phyloP scores from a whole-genome alignment of 192 early-diverging fungal genomes.

The Umbelopsis sp. region DNA sequence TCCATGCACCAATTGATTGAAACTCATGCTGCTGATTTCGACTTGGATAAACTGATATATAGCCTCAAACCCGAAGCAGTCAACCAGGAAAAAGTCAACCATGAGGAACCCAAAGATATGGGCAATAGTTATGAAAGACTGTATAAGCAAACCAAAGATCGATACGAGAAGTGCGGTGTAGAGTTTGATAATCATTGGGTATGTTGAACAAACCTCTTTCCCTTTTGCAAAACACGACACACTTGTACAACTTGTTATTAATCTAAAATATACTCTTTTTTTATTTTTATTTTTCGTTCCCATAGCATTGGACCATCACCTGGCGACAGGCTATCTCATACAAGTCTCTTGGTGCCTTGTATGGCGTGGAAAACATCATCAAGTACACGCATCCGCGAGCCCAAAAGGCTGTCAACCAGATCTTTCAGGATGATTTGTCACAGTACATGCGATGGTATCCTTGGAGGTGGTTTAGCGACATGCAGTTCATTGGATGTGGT shows the following conservation, averaged over 20 bases:
- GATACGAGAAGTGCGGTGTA: slow-evolving; percentile 20
- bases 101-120: neutral
- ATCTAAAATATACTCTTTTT: neutral
- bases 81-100: neutral
- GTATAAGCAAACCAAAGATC: slow-evolving; percentile 25
- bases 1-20: slow-evolving; percentile 26
- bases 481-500: slow-evolving; percentile 32
- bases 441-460: slow-evolving; percentile 38
- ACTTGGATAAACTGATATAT: neutral
- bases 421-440: slow-evolving; percentile 30
- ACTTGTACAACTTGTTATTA: neutral
- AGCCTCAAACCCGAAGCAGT: slow-evolving; percentile 3
- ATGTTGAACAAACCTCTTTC: neutral
- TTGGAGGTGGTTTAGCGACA: slow-evolving; percentile 32
- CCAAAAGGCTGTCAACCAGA: slow-evolving; percentile 16
- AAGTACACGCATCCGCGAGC: slow-evolving; percentile 27
- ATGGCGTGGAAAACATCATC: slow-evolving; percentile 12
- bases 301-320: slow-evolving; percentile 36
- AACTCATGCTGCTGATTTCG: slow-evolving; percentile 23
- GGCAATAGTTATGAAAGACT: slow-evolving; percentile 2
- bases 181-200: slow-evolving; percentile 38
- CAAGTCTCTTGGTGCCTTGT: slow-evolving; percentile 24
- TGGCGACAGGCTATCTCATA: slow-evolving; percentile 36
- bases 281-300: neutral
- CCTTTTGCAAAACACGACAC: neutral